Evolutionary conservation across 2,329 filamentous ascomycete genomes (phyloP), one percentile per base, ranked within the genome.

Genomic region (Stachybotrys chartarum): DNA sequence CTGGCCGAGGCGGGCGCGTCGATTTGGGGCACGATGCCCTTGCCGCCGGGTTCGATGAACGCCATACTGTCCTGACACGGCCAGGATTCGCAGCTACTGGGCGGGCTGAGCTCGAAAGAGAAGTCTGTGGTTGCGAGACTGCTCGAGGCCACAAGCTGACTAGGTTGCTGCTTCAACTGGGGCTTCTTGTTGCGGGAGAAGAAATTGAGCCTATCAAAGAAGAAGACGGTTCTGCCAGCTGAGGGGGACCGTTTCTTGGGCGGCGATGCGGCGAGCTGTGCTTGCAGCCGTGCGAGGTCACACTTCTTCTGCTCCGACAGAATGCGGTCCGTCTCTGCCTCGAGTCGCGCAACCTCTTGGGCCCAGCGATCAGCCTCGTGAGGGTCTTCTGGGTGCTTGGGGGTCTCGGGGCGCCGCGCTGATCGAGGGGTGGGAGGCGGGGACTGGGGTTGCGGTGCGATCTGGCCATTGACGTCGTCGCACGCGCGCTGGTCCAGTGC

Each of bases 1-100:
- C 88, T 86, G 14, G 90, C 90, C 54, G 90, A 91, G 10, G 86
- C 77, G 1, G 91, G 91, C 24, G 89, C 89, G 74, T 95, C 90
- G 48, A 79, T 85, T 53, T 77, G 75, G 45, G 76, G 75, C 6
- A 77, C 73, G 55, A 77, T 72, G 56, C 76, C 76, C 59, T 67
- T 74, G 12, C 74, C 76, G 30, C 76, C 75, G n/a, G 67, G 66
- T 57, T 75, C 71, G 55, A 79, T 78, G 51, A 70, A 70, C 53
- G 63, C 66, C 70, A 72, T 72, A 52, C 61, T 69, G 55, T 62
- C 60, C 24, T 61, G 59, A 30, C 64, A 63, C 17, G 59, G 58
- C n/a, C 60, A 57, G 39, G 64, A 66, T 11, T 72, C 70, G 47
- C 69, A 57, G 58, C 67, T 75, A 53, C 64, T 69, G 8, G 63